A percentile compares a stretch with the other conserved stretches of the same genome.
Conservation (phyloP, 176 grass and related monocot species). For the Carex parvula region DNA sequence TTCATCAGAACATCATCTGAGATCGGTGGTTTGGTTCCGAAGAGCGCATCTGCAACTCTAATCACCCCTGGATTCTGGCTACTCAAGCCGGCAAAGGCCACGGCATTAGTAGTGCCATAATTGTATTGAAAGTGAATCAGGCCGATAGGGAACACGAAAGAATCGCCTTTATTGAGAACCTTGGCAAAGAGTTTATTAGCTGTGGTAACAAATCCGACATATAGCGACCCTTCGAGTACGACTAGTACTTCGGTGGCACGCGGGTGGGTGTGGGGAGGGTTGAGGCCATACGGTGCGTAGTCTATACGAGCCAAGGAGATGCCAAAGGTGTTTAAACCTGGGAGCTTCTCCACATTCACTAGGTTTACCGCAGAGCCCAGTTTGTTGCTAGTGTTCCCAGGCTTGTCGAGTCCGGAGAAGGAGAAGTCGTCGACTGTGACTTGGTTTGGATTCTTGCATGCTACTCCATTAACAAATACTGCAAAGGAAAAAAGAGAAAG, state of each 20-base stretch:
- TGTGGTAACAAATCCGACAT: conserved; percentile 29
- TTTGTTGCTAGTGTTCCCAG: conserved; percentile 33
- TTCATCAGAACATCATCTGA: conserved; percentile 20
- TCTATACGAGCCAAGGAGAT: conserved; percentile 25
- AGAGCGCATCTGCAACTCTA: conserved; percentile 23
- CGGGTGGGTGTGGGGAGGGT: conserved; percentile 37
- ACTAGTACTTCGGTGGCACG: conserved; percentile 27
- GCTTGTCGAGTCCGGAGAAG: conserved; percentile 13
- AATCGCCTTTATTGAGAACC: conserved; percentile 11
- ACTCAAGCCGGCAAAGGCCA: conserved; percentile 29
- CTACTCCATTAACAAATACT: conserved; percentile 23
- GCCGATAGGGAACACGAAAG: conserved; percentile 33
- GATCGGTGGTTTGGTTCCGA: conserved; percentile 22
- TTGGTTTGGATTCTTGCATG: conserved; percentile 19
- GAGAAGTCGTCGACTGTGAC: conserved; percentile 23
- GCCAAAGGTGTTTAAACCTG: conserved; percentile 32
- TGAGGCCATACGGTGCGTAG: conserved; percentile 12
- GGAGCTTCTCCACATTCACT: conserved; percentile 22
- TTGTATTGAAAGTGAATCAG: conserved; percentile 40
- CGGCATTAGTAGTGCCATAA: conserved; percentile 2
- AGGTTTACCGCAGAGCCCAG: conserved; percentile 22
- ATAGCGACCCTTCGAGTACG: no score
- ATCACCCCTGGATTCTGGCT: conserved; percentile 38
- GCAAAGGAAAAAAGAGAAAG: neutral
- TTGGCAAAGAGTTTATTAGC: conserved; percentile 30